Conservation (phyloP, 495 filamentous ascomycete genomes). For the Daldinia childiae region DNA sequence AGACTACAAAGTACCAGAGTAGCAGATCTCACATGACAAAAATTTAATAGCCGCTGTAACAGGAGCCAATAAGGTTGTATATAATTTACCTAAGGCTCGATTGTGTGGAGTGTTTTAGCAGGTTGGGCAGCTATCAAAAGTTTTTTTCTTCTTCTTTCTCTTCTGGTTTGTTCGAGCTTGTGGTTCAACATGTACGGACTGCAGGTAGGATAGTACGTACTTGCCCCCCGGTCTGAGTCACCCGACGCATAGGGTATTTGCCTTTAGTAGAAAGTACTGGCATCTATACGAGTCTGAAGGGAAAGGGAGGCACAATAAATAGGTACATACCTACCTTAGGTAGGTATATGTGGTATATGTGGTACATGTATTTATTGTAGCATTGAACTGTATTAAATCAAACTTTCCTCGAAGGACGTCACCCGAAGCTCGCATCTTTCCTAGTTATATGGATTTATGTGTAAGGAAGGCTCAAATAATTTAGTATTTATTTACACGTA, state of each 20-base stretch:
- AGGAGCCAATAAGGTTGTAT: slow-evolving; percentile 22
- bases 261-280: background rate
- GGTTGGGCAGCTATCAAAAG: slow-evolving; percentile 39
- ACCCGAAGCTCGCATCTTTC: too few relatives aligned
- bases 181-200: background rate
- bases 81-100: slow-evolving; percentile 7
- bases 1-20: background rate
- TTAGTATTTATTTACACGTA: too few relatives aligned
- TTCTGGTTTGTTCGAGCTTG: slow-evolving; percentile 4
- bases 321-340: background rate
- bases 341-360: too few relatives aligned
- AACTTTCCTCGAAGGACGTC: too few relatives aligned
- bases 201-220: background rate
- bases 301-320: background rate
- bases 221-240: slow-evolving; percentile 30
- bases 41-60: slow-evolving; percentile 27
- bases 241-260: background rate
- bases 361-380: background rate
- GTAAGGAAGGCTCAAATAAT: too few relatives aligned
- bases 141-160: slow-evolving; percentile 13
- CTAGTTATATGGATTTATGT: too few relatives aligned
- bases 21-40: slow-evolving; percentile 30
- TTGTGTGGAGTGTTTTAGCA: slow-evolving; percentile 14
- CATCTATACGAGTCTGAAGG: too few relatives aligned
- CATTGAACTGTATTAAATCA: background rate